Conservation (phyloP, 1,284 basidiomycete species). For the Cryptococcus sp. region DNA sequence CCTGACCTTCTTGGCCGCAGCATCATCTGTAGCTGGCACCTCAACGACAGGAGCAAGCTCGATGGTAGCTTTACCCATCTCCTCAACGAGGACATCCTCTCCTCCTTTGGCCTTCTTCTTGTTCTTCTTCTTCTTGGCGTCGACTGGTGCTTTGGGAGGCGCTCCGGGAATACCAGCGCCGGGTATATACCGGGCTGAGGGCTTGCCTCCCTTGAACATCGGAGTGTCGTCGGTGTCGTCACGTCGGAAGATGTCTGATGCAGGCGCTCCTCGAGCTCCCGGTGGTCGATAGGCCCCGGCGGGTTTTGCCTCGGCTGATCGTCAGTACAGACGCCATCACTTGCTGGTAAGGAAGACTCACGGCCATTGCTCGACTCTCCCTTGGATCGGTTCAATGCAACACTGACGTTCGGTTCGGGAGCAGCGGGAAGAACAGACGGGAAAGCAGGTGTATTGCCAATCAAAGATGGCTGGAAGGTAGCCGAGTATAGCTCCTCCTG, state of each 20-base stretch:
- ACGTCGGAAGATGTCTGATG: slow-evolving; percentile 78
- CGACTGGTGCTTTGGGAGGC: slow-evolving; percentile 18
- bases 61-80: slow-evolving; percentile 26
- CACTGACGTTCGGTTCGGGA: slow-evolving; percentile 64
- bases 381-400: slow-evolving; percentile 49
- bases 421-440: slow-evolving; percentile 67
- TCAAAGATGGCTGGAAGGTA: slow-evolving; percentile 71
- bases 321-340: slow-evolving; percentile 4
- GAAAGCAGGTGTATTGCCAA: slow-evolving; percentile 67
- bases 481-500: slow-evolving; percentile 82
- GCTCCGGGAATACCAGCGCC: slow-evolving; percentile 55
- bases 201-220: slow-evolving; percentile 57
- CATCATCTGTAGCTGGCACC: slow-evolving; percentile 57
- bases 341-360: slow-evolving; percentile 18
- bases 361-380: slow-evolving; percentile 45
- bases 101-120: slow-evolving; percentile 56
- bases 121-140: slow-evolving; percentile 39
- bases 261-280: slow-evolving; percentile 79
- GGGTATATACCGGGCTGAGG: slow-evolving; percentile 57
- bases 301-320: slow-evolving; percentile 57
- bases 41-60: slow-evolving; percentile 61
- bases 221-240: slow-evolving; percentile 66
- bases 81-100: slow-evolving; percentile 24
- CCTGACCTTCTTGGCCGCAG: slow-evolving; percentile 81
- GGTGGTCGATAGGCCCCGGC: slow-evolving; percentile 85